Conservation (phyloP, 805 yeast species). For the Myxozyma vanderwaltii region DNA sequence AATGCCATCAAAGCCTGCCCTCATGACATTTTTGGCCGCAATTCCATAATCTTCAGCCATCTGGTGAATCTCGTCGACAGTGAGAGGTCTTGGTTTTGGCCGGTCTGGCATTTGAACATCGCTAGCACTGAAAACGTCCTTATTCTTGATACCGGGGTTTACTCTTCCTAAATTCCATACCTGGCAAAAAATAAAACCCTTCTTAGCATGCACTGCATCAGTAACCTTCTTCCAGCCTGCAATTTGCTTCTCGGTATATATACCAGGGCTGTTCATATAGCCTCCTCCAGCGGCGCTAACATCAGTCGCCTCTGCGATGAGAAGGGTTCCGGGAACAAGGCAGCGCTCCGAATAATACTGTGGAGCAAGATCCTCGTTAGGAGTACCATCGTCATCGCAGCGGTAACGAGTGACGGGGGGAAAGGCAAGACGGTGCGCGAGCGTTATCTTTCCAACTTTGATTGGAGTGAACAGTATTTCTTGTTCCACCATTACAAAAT, state of each 20-base stretch:
- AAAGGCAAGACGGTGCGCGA: constrained; percentile 48
- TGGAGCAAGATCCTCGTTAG: constrained; percentile 48
- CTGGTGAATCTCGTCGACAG: constrained; percentile 50
- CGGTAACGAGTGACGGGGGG: constrained; percentile 59
- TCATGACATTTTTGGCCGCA: constrained; percentile 57
- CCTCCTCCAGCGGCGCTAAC: constrained; percentile 49
- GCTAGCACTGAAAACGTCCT: constrained; percentile 35
- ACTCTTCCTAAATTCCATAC: constrained; percentile 53
- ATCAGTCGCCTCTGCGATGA: constrained; percentile 63
- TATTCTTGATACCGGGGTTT: constrained; percentile 38
- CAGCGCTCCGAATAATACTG: constrained; percentile 62
- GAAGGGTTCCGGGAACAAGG: constrained; percentile 56
- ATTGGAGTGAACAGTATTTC: constrained; percentile 35
- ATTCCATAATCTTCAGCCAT: constrained; percentile 51
- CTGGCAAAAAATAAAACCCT: constrained; percentile 48
- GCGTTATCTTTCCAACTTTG: constrained; percentile 37
- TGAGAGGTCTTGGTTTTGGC: constrained; percentile 21
- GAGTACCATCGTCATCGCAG: constrained; percentile 32
- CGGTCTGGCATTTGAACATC: constrained; percentile 22
- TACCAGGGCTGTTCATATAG: constrained; percentile 44
- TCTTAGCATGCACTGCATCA: constrained; percentile 51
- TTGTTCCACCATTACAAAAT: constrained; percentile 1
- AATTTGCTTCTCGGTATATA: constrained; percentile 77
- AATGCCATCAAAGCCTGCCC: constrained; percentile 62
- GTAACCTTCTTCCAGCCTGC: constrained; percentile 71